phyloP scores from a whole-genome alignment of 2,329 filamentous ascomycete genomes.

The Beauveria caledonica region DNA sequence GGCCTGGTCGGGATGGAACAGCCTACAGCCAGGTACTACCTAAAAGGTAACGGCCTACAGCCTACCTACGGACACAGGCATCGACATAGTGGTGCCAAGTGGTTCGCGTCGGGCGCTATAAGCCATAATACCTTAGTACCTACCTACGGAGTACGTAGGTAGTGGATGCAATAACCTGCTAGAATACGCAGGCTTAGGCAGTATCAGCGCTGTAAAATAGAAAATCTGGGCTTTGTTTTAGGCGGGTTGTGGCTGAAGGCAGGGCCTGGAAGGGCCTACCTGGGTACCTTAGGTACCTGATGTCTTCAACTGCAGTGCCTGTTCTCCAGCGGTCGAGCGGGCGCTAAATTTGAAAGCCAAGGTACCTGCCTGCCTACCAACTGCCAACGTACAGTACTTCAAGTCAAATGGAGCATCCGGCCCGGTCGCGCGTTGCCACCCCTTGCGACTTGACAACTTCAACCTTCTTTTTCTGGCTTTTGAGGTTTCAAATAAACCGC shows the following conservation, averaged over 20 bases:
- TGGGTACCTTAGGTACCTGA: no score
- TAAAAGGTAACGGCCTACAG: no score
- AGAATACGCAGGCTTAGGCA: not conserved
- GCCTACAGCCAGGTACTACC: no score
- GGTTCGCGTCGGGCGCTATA: not conserved
- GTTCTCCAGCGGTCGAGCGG: not conserved
- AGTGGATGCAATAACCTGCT: not conserved
- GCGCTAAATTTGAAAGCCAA: not conserved
- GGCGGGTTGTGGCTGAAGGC: no score
- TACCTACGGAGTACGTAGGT: no score
- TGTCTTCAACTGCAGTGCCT: not conserved
- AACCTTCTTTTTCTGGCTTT: not conserved
- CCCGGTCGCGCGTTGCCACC: conserved; percentile 3
- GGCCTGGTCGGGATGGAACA: not conserved
- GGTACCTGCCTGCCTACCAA: not conserved
- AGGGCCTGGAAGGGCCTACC: not conserved
- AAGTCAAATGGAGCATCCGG: not conserved
- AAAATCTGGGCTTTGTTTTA: not conserved
- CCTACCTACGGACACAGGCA: no score
- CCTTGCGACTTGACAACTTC: conserved; percentile 4
- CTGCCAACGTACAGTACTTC: no score
- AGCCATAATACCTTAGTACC: no score
- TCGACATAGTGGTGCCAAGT: not conserved
- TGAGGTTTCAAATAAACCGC: not conserved
- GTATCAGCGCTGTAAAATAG: not conserved